Evolutionary conservation across 2,329 filamentous ascomycete genomes (phyloP), one percentile per base, ranked within the genome.

Genomic region (Gnomoniopsis smithogilvyi): DNA sequence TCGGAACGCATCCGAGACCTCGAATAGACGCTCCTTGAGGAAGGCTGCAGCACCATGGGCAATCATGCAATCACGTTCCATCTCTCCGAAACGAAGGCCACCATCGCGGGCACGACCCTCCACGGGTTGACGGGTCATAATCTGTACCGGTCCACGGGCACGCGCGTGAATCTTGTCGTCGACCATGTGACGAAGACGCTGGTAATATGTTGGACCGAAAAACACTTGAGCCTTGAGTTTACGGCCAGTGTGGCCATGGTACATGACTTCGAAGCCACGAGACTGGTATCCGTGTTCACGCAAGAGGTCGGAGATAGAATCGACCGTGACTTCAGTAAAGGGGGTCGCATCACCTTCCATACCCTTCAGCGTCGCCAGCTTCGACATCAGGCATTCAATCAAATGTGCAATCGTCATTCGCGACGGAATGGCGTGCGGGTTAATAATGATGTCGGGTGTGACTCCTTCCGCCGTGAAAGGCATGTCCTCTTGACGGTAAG

Each of bases 21-120:
- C 94, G 69, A 99, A 97, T 60, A 99, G 78, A 69, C 95, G 87
- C 80, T 99, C 95, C 79, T 99, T 99, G 71, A 99, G 78, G 84
- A 99, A 99, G 1, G 93, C 89, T 56, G 92, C 94, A 3, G 96
- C 95, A 72, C 95, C 95, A 73, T 99, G 96, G n/a, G 96, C 92
- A 80, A 99, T 99, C 95, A 99, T 99, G 74, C 95, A 99, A 85
- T 99, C 96, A 79, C 96, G 94, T 78, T 99, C 96, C 95, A 99
- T 99, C 82, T 99, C 95, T 87, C 95, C 95, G 86, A 99, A 99
- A 72, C 96, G 94, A 48, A 99, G 84, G 80, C 95, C 95, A 83
- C 95, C 95, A 73, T 99, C 96, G 76, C 96, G 83, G 3, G 95
- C 95, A 85, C 96, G 91, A 89, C 95, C 95, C 78, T 99, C 95